Evolutionary conservation across 495 filamentous ascomycete species (phyloP).

Genomic region (Alectoria sarmentosa): DNA sequence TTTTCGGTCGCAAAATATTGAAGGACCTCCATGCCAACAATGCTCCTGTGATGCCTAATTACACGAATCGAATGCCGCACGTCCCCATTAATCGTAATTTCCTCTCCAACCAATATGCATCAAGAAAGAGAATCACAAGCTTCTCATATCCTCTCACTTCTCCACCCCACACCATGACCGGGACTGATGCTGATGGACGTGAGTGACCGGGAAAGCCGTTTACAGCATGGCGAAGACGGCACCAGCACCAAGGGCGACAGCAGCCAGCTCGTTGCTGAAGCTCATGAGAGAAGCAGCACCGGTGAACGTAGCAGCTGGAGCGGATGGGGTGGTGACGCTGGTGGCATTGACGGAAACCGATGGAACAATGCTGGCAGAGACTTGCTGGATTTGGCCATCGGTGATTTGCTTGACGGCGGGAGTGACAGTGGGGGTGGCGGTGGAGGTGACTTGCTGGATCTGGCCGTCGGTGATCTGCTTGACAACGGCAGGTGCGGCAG

Average conservation of each 20-base stretch:
- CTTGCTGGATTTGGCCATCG: constrained; percentile 26
- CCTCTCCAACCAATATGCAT: constrained; percentile 15
- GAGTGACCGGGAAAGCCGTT: constrained; percentile 11
- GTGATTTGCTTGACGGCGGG: constrained; percentile 26
- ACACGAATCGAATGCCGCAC: constrained; percentile 19
- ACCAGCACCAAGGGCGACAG: constrained; percentile 38
- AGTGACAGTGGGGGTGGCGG: constrained; percentile 6
- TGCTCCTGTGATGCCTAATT: constrained; percentile 23
- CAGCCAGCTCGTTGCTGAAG: constrained; percentile 32
- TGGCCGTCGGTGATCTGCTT: constrained; percentile 27
- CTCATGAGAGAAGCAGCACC: constrained; percentile 30
- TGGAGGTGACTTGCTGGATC: constrained; percentile 20
- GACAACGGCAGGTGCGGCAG: constrained; percentile 17
- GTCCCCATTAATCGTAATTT: constrained; percentile 19
- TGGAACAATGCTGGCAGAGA: constrained; percentile 24
- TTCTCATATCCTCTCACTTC: neutral
- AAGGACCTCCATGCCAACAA: constrained; percentile 16
- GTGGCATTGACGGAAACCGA: constrained; percentile 21
- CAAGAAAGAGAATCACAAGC: constrained; percentile 7
- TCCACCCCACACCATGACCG: constrained; percentile 1
- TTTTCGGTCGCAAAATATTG: constrained; percentile 3
- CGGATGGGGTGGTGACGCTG: constrained; percentile 11
- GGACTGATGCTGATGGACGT: neutral
- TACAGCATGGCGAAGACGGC: constrained; percentile 42
- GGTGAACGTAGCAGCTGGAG: constrained; percentile 27